Percentiles rank a stretch among this genome's conserved stretches.
These are phyloP conservation scores for Miscanthus lutarioriparius DNA, from an alignment of 176 grass and related monocot species.

Conservation along the genomic window DNA sequence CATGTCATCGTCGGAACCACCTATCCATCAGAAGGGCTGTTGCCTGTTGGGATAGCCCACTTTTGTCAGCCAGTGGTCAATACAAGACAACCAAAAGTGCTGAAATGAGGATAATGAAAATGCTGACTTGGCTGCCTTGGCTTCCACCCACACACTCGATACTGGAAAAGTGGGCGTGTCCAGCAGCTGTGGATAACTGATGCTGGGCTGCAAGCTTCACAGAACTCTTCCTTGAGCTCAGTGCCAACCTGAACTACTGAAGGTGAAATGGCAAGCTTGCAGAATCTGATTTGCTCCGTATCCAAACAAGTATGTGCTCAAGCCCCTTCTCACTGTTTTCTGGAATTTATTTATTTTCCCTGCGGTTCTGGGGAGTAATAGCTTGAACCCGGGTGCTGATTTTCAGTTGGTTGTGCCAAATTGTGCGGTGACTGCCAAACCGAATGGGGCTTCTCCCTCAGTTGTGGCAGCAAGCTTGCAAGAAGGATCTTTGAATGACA, in stretches of 20 bases:
- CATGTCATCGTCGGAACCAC: not conserved
- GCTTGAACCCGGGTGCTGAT: conserved; percentile 9
- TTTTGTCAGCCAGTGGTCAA: conserved; percentile 14
- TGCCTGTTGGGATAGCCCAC: not conserved
- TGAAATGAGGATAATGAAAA: conserved; percentile 41
- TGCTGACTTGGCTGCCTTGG: conserved; percentile 45
- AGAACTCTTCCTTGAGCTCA: conserved; percentile 1
- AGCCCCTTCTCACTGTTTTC: not conserved
- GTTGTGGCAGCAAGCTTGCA: conserved; percentile 39
- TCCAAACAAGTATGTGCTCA: conserved; percentile 56
- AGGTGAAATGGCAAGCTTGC: conserved; percentile 67
- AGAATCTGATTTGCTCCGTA: conserved; percentile 50
- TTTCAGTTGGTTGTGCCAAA: conserved; percentile 56
- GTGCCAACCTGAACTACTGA: not conserved
- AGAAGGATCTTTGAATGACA: conserved; percentile 42
- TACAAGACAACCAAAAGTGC: conserved; percentile 16
- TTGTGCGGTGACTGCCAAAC: conserved; percentile 23
- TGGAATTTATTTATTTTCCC: conserved; percentile 16
- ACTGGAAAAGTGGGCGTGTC: conserved; percentile 24
- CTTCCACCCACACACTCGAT: conserved; percentile 41
- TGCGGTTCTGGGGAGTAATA: not conserved
- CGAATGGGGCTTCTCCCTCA: conserved; percentile 30
- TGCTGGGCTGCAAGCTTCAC: not conserved
- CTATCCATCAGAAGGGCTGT: not conserved
- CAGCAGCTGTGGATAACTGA: conserved; percentile 41